Evolutionary conservation across 2,329 filamentous ascomycete genomes (phyloP), one percentile per base, ranked within the genome.

Genomic region (Trichoderma arundinaceum): DNA sequence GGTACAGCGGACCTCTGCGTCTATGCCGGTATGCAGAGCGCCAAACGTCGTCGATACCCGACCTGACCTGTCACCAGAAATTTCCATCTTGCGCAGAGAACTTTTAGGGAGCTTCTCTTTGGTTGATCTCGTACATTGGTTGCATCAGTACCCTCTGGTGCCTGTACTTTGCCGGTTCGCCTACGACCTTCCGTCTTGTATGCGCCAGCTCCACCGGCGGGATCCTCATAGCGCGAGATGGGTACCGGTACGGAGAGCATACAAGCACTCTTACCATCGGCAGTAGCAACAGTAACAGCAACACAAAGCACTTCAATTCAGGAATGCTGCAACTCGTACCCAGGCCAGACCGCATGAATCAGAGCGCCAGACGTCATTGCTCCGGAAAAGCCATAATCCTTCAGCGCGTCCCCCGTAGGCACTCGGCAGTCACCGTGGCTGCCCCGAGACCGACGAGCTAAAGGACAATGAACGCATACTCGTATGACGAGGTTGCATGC

Each of bases 191-290:
- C 53, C 54, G 17, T 57, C 39, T 43, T 44, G 54, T 32, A 39
- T 43, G n/a, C n/a, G 43, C 22, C n/a, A 43, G 41, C 28, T 58
- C 54, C 41, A 46, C 41, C 39, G 54, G 43, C 28, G 19, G 28
- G 28, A 46, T 33, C 35, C 54, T 41, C n/a, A n/a, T n/a, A n/a
- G n/a, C n/a, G 41, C 54, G n/a, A 22, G 41, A 46, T 12, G n/a
- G n/a, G 28, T 38, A 59, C 43, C 56, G 32, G 12, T 48, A 59
- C 56, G 56, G 32, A 48, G 41, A 32, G 43, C 56, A 59, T 59
- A 38, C 56, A 38, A 59, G n/a, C n/a, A n/a, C n/a, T n/a, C n/a
- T n/a, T n/a, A n/a, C n/a, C n/a, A n/a, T n/a, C n/a, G n/a, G n/a
- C n/a, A n/a, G n/a, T n/a, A n/a, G n/a, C n/a, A n/a, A n/a, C n/a